phyloP scores from a whole-genome alignment of 129 eudicot genomes.

The Helianthus annuus region DNA sequence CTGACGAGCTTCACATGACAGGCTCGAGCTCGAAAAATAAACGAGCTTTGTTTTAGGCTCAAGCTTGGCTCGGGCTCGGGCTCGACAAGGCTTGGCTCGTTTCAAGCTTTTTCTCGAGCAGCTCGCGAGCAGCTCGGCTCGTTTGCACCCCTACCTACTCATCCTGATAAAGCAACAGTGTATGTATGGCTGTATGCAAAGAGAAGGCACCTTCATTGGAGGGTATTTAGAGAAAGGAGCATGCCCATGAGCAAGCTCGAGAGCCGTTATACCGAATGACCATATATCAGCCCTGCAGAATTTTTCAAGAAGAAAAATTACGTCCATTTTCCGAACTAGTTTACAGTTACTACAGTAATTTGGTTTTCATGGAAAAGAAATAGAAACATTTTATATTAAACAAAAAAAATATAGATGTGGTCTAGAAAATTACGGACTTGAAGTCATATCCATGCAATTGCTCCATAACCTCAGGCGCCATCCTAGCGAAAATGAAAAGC shows the following conservation, averaged over 20 bases:
- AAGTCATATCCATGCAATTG: constrained; percentile 89
- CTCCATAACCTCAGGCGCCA: constrained; percentile 99
- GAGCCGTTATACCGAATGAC: constrained; percentile 50
- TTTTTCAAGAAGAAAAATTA: constrained; percentile 25
- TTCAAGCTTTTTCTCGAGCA: too few relatives aligned
- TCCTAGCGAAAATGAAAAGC: constrained; percentile 52
- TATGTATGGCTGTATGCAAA: background rate
- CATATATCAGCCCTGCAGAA: constrained; percentile 46
- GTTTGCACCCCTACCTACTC: background rate
- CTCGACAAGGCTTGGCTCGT: too few relatives aligned
- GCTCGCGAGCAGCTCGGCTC: too few relatives aligned
- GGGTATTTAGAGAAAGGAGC: constrained; percentile 49
- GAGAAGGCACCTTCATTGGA: constrained; percentile 38
- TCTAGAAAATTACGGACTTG: constrained; percentile 58
- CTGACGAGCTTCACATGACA: too few relatives aligned
- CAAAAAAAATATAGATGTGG: background rate
- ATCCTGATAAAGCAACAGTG: constrained; percentile 14
- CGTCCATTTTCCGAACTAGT: background rate
- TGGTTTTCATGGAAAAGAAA: constrained; percentile 11
- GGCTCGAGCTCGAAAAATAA: too few relatives aligned
- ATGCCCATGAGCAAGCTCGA: constrained; percentile 52
- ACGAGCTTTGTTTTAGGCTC: too few relatives aligned
- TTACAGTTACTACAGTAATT: constrained; percentile 9
- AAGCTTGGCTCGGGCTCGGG: too few relatives aligned
- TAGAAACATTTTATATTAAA: background rate